These are phyloP conservation scores for Podosphaera fusca DNA, from an alignment of 2,329 filamentous ascomycete genomes.

Conservation along the genomic window DNA sequence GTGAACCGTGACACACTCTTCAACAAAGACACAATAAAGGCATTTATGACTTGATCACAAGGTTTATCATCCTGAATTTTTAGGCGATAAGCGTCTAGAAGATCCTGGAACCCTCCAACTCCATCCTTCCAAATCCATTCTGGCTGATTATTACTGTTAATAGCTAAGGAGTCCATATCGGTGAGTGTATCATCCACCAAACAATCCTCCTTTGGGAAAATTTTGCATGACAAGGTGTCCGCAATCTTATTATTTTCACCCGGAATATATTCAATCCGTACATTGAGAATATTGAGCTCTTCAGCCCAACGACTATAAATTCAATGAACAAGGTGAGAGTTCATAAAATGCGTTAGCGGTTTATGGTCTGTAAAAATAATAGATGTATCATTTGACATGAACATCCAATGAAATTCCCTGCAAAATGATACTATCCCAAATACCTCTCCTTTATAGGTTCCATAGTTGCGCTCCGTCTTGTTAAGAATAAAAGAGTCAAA, in stretches of 20 bases:
- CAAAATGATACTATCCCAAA: neutral
- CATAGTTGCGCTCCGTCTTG: constrained; percentile 1
- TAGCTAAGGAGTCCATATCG: neutral
- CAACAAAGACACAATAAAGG: neutral
- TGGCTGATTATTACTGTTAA: neutral
- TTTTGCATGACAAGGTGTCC: neutral
- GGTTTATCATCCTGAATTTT: neutral
- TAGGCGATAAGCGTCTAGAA: neutral
- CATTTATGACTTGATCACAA: neutral
- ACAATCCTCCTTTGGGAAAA: neutral
- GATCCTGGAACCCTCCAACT: neutral
- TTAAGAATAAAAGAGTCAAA: constrained; percentile 1
- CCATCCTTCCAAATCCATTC: neutral
- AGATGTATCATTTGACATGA: too few relatives aligned
- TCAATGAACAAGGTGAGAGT: neutral
- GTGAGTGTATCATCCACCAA: neutral
- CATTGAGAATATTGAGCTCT: neutral
- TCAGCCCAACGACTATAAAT: constrained; percentile 1
- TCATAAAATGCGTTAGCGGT: neutral
- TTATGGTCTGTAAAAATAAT: neutral
- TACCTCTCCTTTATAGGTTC: neutral
- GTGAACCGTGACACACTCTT: too few relatives aligned
- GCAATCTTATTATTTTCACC: neutral
- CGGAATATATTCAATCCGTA: neutral
- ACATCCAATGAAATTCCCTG: too few relatives aligned